phyloP scores from a whole-genome alignment of 805 yeast species.

The Pichia thaimueangensis region DNA sequence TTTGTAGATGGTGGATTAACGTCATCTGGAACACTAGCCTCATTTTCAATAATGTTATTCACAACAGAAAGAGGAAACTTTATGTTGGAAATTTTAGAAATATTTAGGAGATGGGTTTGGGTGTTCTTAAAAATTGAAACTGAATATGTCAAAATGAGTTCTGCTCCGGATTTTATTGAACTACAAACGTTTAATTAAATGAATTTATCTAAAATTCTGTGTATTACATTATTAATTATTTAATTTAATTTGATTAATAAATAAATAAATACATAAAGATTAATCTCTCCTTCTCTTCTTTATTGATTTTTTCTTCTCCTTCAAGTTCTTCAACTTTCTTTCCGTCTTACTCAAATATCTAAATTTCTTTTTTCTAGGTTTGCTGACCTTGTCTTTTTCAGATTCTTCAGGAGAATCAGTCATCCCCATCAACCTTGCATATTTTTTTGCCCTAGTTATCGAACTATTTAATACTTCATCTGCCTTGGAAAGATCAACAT shows the following conservation, averaged over 20 bases:
- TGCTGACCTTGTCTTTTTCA: slow-evolving; percentile 15
- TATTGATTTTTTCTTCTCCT: slow-evolving; percentile 33
- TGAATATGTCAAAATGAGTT: slow-evolving; percentile 42
- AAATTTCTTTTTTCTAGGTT: slow-evolving; percentile 67
- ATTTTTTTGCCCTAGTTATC: slow-evolving; percentile 72
- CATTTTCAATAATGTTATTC: slow-evolving; percentile 22
- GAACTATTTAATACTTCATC: slow-evolving; percentile 67
- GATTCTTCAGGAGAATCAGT: slow-evolving; percentile 34
- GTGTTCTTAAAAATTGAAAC: slow-evolving; percentile 76
- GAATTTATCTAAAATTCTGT: background rate
- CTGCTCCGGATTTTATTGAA: slow-evolving; percentile 17
- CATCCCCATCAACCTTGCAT: slow-evolving; percentile 63
- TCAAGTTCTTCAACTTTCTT: slow-evolving; percentile 48
- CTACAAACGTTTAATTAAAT: slow-evolving; percentile 16
- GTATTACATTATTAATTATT: background rate
- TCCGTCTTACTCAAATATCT: slow-evolving; percentile 80
- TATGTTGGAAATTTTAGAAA: slow-evolving; percentile 64
- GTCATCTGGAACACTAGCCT: slow-evolving; percentile 9
- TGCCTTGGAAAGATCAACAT: slow-evolving; percentile 64
- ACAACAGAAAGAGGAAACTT: slow-evolving; percentile 57
- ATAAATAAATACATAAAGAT: background rate
- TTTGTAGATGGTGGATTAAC: slow-evolving; percentile 1
- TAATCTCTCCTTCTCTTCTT: slow-evolving; percentile 24
- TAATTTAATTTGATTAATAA: too few species aligned
- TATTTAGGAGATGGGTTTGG: slow-evolving; percentile 87